Evolutionary conservation across 1,284 basidiomycete genomes (phyloP), one percentile per base, ranked within the genome.

Genomic region (Psilocybe mexicana): DNA sequence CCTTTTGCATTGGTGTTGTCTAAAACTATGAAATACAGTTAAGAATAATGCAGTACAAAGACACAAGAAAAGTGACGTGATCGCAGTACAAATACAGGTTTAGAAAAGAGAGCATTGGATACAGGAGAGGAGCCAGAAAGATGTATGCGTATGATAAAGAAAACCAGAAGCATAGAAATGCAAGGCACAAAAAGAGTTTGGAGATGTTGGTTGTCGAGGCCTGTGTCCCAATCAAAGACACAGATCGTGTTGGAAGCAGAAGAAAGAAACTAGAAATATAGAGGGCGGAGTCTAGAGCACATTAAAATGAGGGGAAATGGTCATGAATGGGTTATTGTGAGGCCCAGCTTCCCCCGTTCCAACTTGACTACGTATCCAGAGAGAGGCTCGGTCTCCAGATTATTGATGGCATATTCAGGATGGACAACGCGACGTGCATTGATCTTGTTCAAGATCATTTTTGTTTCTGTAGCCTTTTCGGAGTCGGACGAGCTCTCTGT

Each of bases 391-490:
- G 71, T 64, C 65, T 86, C 82, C 50, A 86, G 65, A 61, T 85
- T 85, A 58, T 84, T 79, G 57, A 79, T 75, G 50, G 69, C 72
- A 67, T 76, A 83, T 72, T 79, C 86, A 59, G 70, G 72, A 69
- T 80, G 83, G 5, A 83, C 72, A 40, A 84, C 70, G 28, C 76
- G 74, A 30, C 81, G 73, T 2, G 80, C 82, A 52, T 84, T 85
- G 63, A 80, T 76, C 62, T 83, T 84, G 55, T 80, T 74, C 33
- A 82, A 66, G 14, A 82, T 74, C 75, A 80, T 73, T 54, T 68
- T 76, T 6, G 71, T 74, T 52, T 77, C 76, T 14, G 63, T 56
- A 6, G 65, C 68, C 43, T 69, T 72, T 49, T 75, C 70, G 2
- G 61, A 65, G 40, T 73, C 71, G 18, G 70, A 71, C 14, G 64